Evolutionary conservation across 805 yeast species (phyloP), one percentile per base, ranked within the genome.

Genomic region (Metschnikowia gelsemii): DNA sequence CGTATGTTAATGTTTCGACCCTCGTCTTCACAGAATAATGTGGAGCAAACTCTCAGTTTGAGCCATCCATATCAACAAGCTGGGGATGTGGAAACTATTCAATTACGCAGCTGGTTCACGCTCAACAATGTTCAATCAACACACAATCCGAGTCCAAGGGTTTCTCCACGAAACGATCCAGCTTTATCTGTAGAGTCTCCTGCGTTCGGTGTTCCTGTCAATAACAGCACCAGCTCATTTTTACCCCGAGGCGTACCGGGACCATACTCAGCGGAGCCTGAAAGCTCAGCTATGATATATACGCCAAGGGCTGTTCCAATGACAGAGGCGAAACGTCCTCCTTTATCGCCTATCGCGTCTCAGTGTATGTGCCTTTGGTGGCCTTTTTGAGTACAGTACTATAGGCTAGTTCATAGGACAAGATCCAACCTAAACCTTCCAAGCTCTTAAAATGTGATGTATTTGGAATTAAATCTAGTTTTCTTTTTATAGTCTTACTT

Each of bases 1-100:
- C 50, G 54, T 4, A 38, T 47, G 46, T 32, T 39, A 8, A 44
- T 32, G 46, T 51, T 47, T 16, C 47, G 49, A 9, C 55, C 54
- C 1, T 16, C 51, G 1, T 40, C 46, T 21, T 50, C 54, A 1
- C 54, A 50, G 21, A 48, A 51, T 35, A 48, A 48, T 25, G 41
- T 45, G 5, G 54, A 50, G 17, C 35, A 37, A 19, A 32, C 52
- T 3, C 43, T 50, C 17, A 31, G 42, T 31, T 38, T 24, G 1
- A 35, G 14, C 18, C 55, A 51, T 23, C 55, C 55, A 2, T 51
- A 47, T 37, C 55, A 51, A 35, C 28, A 34, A 6, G 26, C 25
- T 3, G 41, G 24, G n/a, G 45, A 30, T n/a, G 24, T 24, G 13
- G 36, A 38, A 12, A 27, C 35, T 13, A 13, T 25, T 9, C 45